Conservation (phyloP, 2,329 filamentous ascomycete species). For the Monilinia laxa region DNA sequence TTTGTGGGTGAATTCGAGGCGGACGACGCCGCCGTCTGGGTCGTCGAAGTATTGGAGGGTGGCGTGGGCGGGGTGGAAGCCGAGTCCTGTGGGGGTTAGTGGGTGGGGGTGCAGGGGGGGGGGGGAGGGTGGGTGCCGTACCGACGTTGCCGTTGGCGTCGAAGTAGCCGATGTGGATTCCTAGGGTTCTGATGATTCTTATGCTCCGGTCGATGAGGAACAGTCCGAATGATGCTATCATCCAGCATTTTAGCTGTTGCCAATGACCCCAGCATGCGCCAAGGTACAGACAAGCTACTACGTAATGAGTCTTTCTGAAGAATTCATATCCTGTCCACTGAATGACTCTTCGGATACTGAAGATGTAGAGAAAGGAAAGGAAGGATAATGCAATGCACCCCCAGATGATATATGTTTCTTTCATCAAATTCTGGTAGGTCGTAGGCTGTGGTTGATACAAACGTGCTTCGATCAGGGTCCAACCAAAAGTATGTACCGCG, state of each 20-base stretch:
- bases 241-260: constrained; percentile 64
- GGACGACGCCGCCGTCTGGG: constrained; percentile 58
- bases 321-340: constrained; percentile 71
- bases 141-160: constrained; percentile 42
- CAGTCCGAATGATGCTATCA: constrained; percentile 49
- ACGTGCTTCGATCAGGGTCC: constrained; percentile 64
- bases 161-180: constrained; percentile 58
- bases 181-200: constrained; percentile 55
- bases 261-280: constrained; percentile 77
- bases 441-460: constrained; percentile 72
- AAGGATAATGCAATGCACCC: constrained; percentile 65
- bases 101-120: too few species aligned
- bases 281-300: constrained; percentile 71
- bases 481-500: constrained; percentile 67
- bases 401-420: constrained; percentile 69
- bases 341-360: constrained; percentile 60
- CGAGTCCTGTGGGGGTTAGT: constrained; percentile 1
- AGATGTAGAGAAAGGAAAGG: constrained; percentile 58
- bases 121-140: constrained; percentile 26
- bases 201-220: constrained; percentile 64
- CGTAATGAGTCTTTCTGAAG: constrained; percentile 67
- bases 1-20: constrained; percentile 67
- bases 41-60: constrained; percentile 11
- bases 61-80: constrained; percentile 19
- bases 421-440: constrained; percentile 56